Evolutionary conservation across 805 yeast genomes (phyloP).

Genomic region (Saitoella complicata): DNA sequence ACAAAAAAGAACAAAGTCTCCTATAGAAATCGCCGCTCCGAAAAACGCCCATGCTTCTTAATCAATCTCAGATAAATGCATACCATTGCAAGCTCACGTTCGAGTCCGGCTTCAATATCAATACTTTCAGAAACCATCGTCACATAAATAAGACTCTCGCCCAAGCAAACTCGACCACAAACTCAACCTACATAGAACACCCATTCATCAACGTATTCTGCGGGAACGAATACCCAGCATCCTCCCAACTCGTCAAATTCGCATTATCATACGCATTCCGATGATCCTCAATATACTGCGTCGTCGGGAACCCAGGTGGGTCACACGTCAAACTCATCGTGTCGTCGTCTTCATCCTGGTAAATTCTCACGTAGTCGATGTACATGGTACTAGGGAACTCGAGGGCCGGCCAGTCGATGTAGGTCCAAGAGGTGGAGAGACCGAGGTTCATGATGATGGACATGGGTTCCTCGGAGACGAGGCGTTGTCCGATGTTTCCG

Average conservation of each 20-base stretch:
- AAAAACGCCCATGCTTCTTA: too few relatives aligned
- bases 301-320: constrained; percentile 72
- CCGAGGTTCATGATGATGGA: constrained; percentile 75
- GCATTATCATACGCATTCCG: constrained; percentile 47
- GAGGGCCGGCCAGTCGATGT: constrained; percentile 64
- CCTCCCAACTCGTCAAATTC: constrained; percentile 60
- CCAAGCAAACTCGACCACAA: not conserved
- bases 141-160: too few relatives aligned
- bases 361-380: constrained; percentile 74
- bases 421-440: constrained; percentile 82
- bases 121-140: too few relatives aligned
- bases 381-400: constrained; percentile 66
- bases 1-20: too few relatives aligned
- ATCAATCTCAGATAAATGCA: too few relatives aligned
- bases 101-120: too few relatives aligned
- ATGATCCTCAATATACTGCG: constrained; percentile 63
- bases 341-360: constrained; percentile 48
- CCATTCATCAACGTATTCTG: constrained; percentile 41
- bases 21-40: too few relatives aligned
- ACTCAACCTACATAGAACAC: constrained; percentile 18
- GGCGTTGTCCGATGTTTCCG: constrained; percentile 77
- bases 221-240: constrained; percentile 59
- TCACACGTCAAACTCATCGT: constrained; percentile 55
- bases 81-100: too few relatives aligned
- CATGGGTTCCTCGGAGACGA: constrained; percentile 84